phyloP scores from a whole-genome alignment of 2,329 filamentous ascomycete genomes.

The Penicillium sp. region DNA sequence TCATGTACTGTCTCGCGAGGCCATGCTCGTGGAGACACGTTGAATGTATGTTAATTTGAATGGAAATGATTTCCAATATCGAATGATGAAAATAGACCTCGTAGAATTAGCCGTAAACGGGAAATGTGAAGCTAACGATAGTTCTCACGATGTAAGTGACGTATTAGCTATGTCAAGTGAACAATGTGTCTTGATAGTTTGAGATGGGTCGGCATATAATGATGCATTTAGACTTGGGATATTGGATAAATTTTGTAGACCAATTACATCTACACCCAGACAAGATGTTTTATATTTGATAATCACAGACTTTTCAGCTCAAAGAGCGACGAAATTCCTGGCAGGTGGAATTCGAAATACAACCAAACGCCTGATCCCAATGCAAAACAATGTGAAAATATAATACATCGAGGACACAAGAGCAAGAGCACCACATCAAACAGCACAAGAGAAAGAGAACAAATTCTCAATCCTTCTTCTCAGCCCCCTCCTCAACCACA shows the following conservation, averaged over 20 bases:
- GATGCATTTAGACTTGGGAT: too few relatives aligned
- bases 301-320: too few relatives aligned
- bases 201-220: too few relatives aligned
- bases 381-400: slow-evolving; percentile 15
- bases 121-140: too few relatives aligned
- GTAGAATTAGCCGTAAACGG: too few relatives aligned
- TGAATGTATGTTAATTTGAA: background rate
- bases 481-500: slow-evolving; percentile 7
- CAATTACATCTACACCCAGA: background rate
- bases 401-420: slow-evolving; percentile 10
- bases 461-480: slow-evolving; percentile 8
- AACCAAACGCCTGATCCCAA: slow-evolving; percentile 20
- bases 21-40: background rate
- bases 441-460: background rate
- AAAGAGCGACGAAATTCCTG: background rate
- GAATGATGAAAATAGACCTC: too few relatives aligned
- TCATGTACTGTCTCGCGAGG: background rate
- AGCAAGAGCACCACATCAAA: slow-evolving; percentile 1
- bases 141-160: too few relatives aligned
- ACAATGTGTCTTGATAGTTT: too few relatives aligned
- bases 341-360: background rate
- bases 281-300: background rate
- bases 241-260: background rate
- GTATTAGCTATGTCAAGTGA: too few relatives aligned
- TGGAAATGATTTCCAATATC: background rate